Base-by-base conservation (phyloP, 495 filamentous ascomycete genomes). In the Parachaetomium inaequale region DNA sequence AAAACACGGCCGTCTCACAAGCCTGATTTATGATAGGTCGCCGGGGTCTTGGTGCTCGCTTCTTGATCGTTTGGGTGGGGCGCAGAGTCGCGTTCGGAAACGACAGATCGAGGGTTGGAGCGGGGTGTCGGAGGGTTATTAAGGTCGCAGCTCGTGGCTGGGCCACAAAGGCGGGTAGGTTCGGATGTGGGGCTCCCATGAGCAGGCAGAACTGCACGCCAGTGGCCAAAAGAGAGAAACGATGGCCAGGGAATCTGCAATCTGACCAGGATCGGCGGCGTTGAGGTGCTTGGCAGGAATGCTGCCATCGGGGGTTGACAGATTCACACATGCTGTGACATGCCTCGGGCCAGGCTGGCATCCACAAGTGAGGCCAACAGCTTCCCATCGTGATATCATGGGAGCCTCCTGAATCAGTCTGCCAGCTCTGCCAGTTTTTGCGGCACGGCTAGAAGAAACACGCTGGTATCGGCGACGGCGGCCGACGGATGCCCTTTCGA, bases 11-110 rank as follows among this genome's bases (percentile, higher is more conserved):
- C 5, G 46, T 51, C 34, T 32, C 38, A 15, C 23, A 36, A 26
- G 0, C 17, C 38, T 15, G 49, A 54, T 54, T 46, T 61, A 46
- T 55, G 50, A 61, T 61, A 54, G 58, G 58, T 26, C 49, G 49
- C 34, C 34, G 15, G 2, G 31, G 17, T 49, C 21, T 51, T 51
- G 32, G 15, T 36, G 55, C 6, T 45, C 42, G 56, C 32, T 25
- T 26, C 25, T 17, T 25, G 10, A 34, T 32, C 32, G 1, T 38
- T n/a, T 43, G 31, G 47, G 46, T 50, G 58, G 58, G 58, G 58
- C 36, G 21, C 46, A 59, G 32, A 45, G 50, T 61, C 58, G 47
- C 57, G 47, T 23, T 51, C 12, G 14, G 15, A 60, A 59, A 45
- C 29, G 29, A 32, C 15, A 31, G n/a, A 52, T 8, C 32, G 42